A percentile compares a stretch with the other conserved stretches of the same genome.
Conservation (phyloP, 148 eudicot species). For the Fagopyrum tataricum region DNA sequence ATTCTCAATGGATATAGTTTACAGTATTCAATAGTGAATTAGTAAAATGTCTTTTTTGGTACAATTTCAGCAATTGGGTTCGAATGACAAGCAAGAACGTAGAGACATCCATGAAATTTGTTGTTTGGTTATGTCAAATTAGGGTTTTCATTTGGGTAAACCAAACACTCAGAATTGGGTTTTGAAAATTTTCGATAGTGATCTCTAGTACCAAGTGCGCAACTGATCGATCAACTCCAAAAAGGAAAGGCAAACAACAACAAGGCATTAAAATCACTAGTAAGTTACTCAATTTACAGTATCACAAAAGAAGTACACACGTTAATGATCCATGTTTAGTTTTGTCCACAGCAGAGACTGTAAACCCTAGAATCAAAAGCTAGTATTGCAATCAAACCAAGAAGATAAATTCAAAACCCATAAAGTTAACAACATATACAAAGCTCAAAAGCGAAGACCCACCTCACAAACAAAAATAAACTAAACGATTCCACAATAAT, state of each 20-base stretch:
- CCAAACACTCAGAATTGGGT: not conserved
- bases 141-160: not conserved
- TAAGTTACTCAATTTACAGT: not conserved
- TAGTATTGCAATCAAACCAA: not conserved
- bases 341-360: not conserved
- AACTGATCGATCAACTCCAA: not conserved
- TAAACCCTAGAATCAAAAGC: not conserved
- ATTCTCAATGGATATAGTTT: not conserved
- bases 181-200: not conserved
- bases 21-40: not conserved
- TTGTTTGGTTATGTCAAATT: not conserved
- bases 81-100: not conserved
- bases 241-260: not conserved
- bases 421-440: not conserved
- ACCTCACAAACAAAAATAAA: not conserved
- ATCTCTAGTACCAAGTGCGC: not conserved
- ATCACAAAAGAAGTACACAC: not conserved
- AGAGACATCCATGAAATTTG: not conserved
- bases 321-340: not conserved
- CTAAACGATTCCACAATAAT: not conserved
- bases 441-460: constrained; percentile 6
- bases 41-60: not conserved
- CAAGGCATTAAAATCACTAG: not conserved
- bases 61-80: not conserved
- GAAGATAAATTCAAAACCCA: not conserved